Percentiles rank a stretch among this genome's conserved stretches.
phyloP scores from a whole-genome alignment of 352 stramenopile genomes.

The Globisporangium carolinianum region DNA sequence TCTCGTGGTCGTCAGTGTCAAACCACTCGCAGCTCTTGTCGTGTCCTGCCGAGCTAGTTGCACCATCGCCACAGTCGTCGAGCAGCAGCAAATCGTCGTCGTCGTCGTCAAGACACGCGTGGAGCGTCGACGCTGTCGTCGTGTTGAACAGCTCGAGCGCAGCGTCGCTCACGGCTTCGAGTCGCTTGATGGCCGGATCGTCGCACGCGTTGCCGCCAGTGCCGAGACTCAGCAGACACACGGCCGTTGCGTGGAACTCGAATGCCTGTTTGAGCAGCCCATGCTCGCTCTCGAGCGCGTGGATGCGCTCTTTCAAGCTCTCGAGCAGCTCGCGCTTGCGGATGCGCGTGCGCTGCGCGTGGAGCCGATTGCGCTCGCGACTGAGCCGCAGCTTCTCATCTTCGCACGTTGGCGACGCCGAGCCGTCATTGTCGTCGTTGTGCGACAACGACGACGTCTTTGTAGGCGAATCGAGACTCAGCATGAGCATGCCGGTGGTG shows the following conservation, averaged over 20 bases:
- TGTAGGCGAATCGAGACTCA: slow-evolving; percentile 36
- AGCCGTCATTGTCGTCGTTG: slow-evolving; percentile 6
- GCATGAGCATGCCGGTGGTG: slow-evolving; percentile 20
- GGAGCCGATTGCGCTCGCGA: slow-evolving; percentile 67
- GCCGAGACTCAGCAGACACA: slow-evolving; percentile 52
- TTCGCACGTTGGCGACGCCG: slow-evolving; percentile 19
- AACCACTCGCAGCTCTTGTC: slow-evolving; percentile 38
- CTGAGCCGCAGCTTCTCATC: slow-evolving; percentile 69
- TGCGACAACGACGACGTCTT: background rate
- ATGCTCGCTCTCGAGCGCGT: slow-evolving; percentile 50
- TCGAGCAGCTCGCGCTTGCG: slow-evolving; percentile 72
- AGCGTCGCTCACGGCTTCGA: slow-evolving; percentile 44
- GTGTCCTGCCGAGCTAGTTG: slow-evolving; percentile 8
- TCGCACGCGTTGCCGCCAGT: slow-evolving; percentile 19
- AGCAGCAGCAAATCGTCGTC: slow-evolving; percentile 21
- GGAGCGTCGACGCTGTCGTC: slow-evolving; percentile 29
- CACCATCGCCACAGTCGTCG: slow-evolving; percentile 3
- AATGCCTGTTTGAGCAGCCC: slow-evolving; percentile 64
- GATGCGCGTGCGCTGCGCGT: slow-evolving; percentile 67
- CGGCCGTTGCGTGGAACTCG: slow-evolving; percentile 65
- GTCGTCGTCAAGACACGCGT: slow-evolving; percentile 20
- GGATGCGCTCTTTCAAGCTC: slow-evolving; percentile 66
- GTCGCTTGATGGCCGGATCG: slow-evolving; percentile 34
- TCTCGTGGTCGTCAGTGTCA: slow-evolving; percentile 18
- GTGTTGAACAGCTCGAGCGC: slow-evolving; percentile 30